These are phyloP conservation scores for Talaromyces thailandensis DNA, from an alignment of 495 filamentous ascomycete genomes.

Conservation along the genomic window DNA sequence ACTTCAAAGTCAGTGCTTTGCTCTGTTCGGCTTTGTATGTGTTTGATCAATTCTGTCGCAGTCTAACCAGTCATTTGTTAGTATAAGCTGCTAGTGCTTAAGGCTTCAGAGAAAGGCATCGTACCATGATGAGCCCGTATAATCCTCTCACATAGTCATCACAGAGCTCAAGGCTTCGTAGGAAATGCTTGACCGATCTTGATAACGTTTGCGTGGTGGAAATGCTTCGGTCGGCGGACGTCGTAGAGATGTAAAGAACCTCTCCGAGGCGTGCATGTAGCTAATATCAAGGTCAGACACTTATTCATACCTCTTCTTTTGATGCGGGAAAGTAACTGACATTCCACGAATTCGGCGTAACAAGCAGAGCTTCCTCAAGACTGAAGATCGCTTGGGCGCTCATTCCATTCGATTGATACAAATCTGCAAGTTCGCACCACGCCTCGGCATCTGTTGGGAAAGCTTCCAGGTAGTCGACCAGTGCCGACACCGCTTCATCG, in stretches of 20 bases:
- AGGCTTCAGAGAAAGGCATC: constrained; percentile 8
- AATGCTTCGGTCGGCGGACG: constrained; percentile 30
- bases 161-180: constrained; percentile 85
- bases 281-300: constrained; percentile 32
- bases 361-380: constrained; percentile 79
- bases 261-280: constrained; percentile 86
- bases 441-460: constrained; percentile 88
- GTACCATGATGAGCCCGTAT: constrained; percentile 79
- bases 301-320: constrained; percentile 5
- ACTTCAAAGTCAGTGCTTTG: not conserved
- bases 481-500: constrained; percentile 61
- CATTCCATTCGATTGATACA: constrained; percentile 71
- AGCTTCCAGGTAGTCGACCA: constrained; percentile 67
- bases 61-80: not conserved
- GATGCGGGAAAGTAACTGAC: constrained; percentile 37
- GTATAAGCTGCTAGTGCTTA: not conserved
- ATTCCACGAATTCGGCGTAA: constrained; percentile 93
- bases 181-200: constrained; percentile 74
- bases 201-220: constrained; percentile 42
- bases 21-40: not conserved
- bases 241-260: constrained; percentile 60
- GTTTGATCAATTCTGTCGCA: constrained; percentile 2
- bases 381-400: constrained; percentile 79
- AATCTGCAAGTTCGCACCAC: constrained; percentile 84
- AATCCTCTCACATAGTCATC: constrained; percentile 86